Evolutionary conservation across 768 basidiomycete genomes (phyloP).

Genomic region (Xanthoconium stramineum): DNA sequence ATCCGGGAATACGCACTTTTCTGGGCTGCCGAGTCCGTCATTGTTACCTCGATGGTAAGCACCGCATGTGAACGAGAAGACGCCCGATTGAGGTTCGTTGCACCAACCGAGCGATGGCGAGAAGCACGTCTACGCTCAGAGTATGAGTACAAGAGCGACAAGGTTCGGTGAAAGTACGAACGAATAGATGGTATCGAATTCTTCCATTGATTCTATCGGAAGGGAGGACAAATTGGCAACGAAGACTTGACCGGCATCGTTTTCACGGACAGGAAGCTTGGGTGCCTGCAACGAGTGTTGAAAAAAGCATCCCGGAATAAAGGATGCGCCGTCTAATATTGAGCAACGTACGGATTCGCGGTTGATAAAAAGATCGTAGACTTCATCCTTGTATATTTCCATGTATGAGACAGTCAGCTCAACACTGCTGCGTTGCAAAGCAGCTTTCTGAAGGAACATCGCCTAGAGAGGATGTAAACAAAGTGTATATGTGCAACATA

Average conservation of each 20-base stretch:
- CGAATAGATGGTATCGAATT: constrained; percentile 48
- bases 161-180: constrained; percentile 26
- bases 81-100: constrained; percentile 79
- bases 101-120: constrained; percentile 77
- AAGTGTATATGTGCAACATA: neutral
- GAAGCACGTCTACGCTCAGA: constrained; percentile 54
- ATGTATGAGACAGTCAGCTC: constrained; percentile 68
- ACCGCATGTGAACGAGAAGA: constrained; percentile 91
- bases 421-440: constrained; percentile 40
- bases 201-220: constrained; percentile 39
- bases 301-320: neutral
- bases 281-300: constrained; percentile 35
- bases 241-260: constrained; percentile 49
- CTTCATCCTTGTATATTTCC: constrained; percentile 92
- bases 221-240: constrained; percentile 48
- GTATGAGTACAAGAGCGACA: neutral
- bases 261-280: constrained; percentile 56
- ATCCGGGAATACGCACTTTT: constrained; percentile 42
- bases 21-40: constrained; percentile 50
- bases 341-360: constrained; percentile 55
- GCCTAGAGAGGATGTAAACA: constrained; percentile 34
- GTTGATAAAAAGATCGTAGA: constrained; percentile 78
- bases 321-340: neutral
- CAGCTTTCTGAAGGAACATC: constrained; percentile 51
- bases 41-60: constrained; percentile 66